phyloP scores from a whole-genome alignment of 1,284 basidiomycete species.

The Neolentinus lepideus region DNA sequence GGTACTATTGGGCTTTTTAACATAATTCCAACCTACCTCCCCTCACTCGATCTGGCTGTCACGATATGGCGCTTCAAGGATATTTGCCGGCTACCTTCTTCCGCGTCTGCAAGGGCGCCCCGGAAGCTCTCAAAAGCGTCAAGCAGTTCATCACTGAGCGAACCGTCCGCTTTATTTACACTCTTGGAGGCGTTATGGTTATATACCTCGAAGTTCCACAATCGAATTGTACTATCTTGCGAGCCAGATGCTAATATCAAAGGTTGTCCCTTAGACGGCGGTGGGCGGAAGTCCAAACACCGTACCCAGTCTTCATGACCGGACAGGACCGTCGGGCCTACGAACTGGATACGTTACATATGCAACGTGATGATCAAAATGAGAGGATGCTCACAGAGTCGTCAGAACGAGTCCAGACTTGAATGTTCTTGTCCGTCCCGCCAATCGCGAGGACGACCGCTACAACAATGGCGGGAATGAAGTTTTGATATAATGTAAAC shows the following conservation, averaged over 20 bases:
- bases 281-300: conserved; percentile 59
- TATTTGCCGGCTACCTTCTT: conserved; percentile 71
- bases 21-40: conserved; percentile 30
- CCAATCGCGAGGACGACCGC: conserved; percentile 72
- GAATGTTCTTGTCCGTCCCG: conserved; percentile 69
- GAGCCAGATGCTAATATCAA: conserved; percentile 82
- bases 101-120: conserved; percentile 53
- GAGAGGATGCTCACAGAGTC: conserved; percentile 29
- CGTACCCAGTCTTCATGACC: conserved; percentile 96
- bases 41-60: conserved; percentile 45
- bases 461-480: conserved; percentile 19
- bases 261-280: conserved; percentile 24
- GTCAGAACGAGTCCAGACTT: conserved; percentile 69
- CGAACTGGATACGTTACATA: conserved; percentile 35
- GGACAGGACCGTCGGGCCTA: conserved; percentile 54
- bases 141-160: conserved; percentile 62
- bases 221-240: conserved; percentile 85
- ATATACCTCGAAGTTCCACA: conserved; percentile 72
- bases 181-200: conserved; percentile 18
- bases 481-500: not conserved
- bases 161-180: conserved; percentile 12
- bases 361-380: not conserved
- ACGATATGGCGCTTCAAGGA: conserved; percentile 79
- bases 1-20: not conserved
- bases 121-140: conserved; percentile 86